Evolutionary conservation across 345 rosid species (phyloP).

Genomic region (Rhodomyrtus tomentosa): DNA sequence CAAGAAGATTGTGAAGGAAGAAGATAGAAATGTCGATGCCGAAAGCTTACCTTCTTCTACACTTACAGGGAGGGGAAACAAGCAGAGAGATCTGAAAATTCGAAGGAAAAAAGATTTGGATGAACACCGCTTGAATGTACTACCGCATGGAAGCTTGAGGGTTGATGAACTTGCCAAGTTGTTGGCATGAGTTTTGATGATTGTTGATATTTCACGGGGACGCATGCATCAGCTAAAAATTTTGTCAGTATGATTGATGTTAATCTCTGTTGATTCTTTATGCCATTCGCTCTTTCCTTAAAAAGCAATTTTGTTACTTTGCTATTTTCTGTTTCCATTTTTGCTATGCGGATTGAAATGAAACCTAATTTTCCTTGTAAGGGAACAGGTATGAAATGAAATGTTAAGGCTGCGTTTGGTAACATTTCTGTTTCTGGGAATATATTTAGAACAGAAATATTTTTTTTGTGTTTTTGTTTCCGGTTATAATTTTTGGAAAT

Average conservation of each 20-base stretch:
- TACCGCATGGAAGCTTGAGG: slow-evolving; percentile 48
- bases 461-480: too few species aligned
- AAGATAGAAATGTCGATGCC: background rate
- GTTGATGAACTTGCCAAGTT: slow-evolving; percentile 88
- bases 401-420: too few species aligned
- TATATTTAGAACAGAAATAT: too few species aligned
- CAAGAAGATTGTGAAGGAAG: slow-evolving; percentile 27
- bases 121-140: slow-evolving; percentile 16
- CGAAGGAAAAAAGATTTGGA: slow-evolving; percentile 7
- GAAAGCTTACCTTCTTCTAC: slow-evolving; percentile 1
- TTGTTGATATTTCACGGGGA: background rate
- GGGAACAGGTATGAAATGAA: too few species aligned
- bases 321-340: background rate
- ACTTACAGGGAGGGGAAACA: background rate
- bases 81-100: slow-evolving; percentile 10
- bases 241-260: background rate
- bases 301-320: background rate
- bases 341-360: background rate
- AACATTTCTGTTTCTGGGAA: too few species aligned
- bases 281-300: background rate
- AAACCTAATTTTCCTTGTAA: background rate
- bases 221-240: background rate
- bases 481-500: too few species aligned
- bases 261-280: background rate
- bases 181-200: slow-evolving; percentile 22